Evolutionary conservation across 208 protist genomes (phyloP).

Genomic region (Leptomonas seymouri): DNA sequence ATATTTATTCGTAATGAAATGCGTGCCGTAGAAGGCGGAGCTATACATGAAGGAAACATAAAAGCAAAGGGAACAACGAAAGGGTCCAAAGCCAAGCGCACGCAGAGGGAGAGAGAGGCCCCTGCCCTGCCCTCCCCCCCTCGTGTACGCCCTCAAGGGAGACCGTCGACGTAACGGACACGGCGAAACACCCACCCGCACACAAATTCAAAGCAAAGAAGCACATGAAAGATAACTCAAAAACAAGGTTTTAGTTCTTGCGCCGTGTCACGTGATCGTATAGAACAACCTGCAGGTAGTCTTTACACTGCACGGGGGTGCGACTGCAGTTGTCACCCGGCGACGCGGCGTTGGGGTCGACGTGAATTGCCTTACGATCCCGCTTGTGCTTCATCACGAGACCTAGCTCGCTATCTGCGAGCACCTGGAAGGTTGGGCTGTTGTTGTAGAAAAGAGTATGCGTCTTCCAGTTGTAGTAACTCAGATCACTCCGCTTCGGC

Average conservation of each 20-base stretch:
- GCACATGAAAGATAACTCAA: no score
- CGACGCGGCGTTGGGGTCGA: constrained; percentile 92
- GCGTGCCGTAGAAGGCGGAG: no score
- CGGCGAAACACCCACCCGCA: no score
- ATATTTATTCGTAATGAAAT: no score
- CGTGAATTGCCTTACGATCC: constrained; percentile 98
- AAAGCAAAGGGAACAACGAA: no score
- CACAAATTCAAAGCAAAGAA: no score
- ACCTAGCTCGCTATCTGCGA: constrained; percentile 95
- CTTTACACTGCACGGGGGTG: constrained; percentile 92
- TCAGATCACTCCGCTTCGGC: constrained; percentile 96
- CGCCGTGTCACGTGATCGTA: constrained; percentile 92
- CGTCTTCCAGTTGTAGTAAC: constrained; percentile 99
- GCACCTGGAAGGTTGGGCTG: constrained; percentile 96
- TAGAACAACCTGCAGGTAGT: constrained; percentile 96
- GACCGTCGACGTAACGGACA: no score
- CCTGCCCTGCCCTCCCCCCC: no score
- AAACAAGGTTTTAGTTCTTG: constrained; percentile 79
- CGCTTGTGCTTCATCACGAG: constrained; percentile 98
- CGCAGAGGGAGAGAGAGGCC: no score
- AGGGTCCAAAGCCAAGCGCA: no score
- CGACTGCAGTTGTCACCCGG: constrained; percentile 95
- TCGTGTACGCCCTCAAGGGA: no score
- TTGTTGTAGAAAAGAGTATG: constrained; percentile 95
- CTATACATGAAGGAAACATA: no score